Base-by-base conservation (phyloP, 2,329 filamentous ascomycete genomes). In the Sclerotinia glacialis region DNA sequence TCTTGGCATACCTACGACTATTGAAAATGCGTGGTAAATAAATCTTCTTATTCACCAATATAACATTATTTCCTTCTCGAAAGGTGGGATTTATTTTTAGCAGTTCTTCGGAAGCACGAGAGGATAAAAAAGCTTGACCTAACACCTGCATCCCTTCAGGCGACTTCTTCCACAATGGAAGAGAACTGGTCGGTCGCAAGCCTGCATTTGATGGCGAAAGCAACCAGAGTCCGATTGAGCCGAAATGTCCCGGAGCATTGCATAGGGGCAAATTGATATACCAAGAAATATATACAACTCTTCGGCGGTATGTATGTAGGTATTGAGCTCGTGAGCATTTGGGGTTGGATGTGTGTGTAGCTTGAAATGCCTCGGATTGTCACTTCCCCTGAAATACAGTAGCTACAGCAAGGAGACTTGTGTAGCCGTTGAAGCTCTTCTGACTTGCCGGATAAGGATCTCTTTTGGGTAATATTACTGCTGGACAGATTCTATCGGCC, bases 81-180 rank as follows among this genome's bases (percentile, higher is more conserved):
- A 46, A 31, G 6, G 42, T 31, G 1, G 26, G 3, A 16, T 40
- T 58, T 62, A 63, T 53, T 63, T 63, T 63, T 53, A 63, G 60
- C 53, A 40, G 4, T 53, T 42, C 49, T 42, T 37, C 28, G 28
- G 28, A 37, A 40, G 52, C 53, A 65, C 42, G 21, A 65, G 63
- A 46, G 50, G 23, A 9, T 40, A 40, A 40, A 40, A 47, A 49
- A 58, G 42, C 63, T 65, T 65, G 52, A 47, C 28, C 42, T 6
- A 37, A 47, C 42, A 59, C 42, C 42, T 44, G 63, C 49, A 64
- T 64, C 50, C 47, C 7, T 55, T 44, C 47, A 54, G 37, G 61
- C 49, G 37, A 60, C 44, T 49, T 34, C 26, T 37, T 9, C 14
- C 58, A 23, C 28, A 18, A 60, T 3, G 49, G 44, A 49, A 23